These are phyloP conservation scores for Echinochloa phyllopogon DNA, from an alignment of 176 grass and related monocot species.

Conservation along the genomic window DNA sequence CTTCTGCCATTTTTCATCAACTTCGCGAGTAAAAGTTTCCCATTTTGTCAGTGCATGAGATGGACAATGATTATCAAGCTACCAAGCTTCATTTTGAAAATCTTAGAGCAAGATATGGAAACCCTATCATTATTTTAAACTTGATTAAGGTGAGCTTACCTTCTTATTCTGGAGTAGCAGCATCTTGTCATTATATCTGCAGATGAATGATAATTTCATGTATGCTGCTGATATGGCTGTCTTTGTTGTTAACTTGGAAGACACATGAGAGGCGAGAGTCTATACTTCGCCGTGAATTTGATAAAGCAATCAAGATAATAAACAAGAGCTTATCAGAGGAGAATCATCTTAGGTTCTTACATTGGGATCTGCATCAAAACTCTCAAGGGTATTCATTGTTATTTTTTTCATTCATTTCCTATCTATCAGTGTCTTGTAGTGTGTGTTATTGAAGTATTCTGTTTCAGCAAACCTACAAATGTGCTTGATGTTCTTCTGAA, in stretches of 20 bases:
- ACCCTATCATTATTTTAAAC: slow-evolving; percentile 95
- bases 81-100: slow-evolving; percentile 90
- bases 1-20: slow-evolving; percentile 29
- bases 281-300: slow-evolving; percentile 82
- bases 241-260: slow-evolving; percentile 54
- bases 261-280: slow-evolving; percentile 82
- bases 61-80: slow-evolving; percentile 79
- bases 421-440: neutral
- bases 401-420: slow-evolving; percentile 28
- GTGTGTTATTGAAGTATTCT: slow-evolving; percentile 36
- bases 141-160: slow-evolving; percentile 82
- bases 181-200: slow-evolving; percentile 21
- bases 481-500: slow-evolving; percentile 78
- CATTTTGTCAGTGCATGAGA: slow-evolving; percentile 71
- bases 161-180: slow-evolving; percentile 30
- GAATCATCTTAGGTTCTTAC: slow-evolving; percentile 80
- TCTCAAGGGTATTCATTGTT: slow-evolving; percentile 68
- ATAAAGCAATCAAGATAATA: slow-evolving; percentile 70
- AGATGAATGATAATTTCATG: slow-evolving; percentile 32
- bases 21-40: slow-evolving; percentile 1
- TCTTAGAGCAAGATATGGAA: slow-evolving; percentile 81
- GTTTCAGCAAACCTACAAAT: slow-evolving; percentile 73
- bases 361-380: slow-evolving; percentile 95
- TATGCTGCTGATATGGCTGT: slow-evolving; percentile 16
- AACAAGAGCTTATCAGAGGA: slow-evolving; percentile 63